Percentiles rank a stretch among this genome's conserved stretches.
Conservation (phyloP, 208 protist genomes). For the Leishmania amazonensis region DNA sequence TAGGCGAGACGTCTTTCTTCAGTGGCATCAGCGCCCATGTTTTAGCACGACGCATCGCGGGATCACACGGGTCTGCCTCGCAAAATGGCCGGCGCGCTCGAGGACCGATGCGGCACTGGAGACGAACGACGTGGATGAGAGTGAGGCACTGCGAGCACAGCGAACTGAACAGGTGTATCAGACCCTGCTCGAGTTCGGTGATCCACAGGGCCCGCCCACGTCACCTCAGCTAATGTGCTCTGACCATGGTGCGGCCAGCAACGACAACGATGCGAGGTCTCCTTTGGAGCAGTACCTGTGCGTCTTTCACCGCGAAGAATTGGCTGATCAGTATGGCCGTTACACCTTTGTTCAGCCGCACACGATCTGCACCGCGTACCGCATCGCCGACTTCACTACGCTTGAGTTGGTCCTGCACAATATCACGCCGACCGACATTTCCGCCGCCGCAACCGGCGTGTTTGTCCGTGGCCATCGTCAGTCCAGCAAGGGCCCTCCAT, state of each 20-base stretch:
- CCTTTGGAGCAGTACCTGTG: constrained; percentile 62
- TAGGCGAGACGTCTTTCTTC: constrained; percentile 63
- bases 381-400: constrained; percentile 40
- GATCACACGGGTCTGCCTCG: constrained; percentile 67
- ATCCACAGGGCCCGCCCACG: not conserved
- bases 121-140: constrained; percentile 12
- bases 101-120: not conserved
- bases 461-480: constrained; percentile 65
- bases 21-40: constrained; percentile 46
- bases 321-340: constrained; percentile 55
- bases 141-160: constrained; percentile 19
- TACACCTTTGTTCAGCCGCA: constrained; percentile 55
- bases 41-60: constrained; percentile 64
- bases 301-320: constrained; percentile 79
- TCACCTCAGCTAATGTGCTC: not conserved
- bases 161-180: constrained; percentile 23
- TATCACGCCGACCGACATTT: constrained; percentile 52
- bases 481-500: not conserved
- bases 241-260: not conserved
- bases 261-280: not conserved
- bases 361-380: constrained; percentile 69
- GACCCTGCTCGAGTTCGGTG: constrained; percentile 8
- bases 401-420: constrained; percentile 62
- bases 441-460: constrained; percentile 54
- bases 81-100: constrained; percentile 39